A percentile compares a stretch with the other conserved stretches of the same genome.
Evolutionary conservation across 805 yeast species (phyloP).

Genomic region (Starmerella asiatica): DNA sequence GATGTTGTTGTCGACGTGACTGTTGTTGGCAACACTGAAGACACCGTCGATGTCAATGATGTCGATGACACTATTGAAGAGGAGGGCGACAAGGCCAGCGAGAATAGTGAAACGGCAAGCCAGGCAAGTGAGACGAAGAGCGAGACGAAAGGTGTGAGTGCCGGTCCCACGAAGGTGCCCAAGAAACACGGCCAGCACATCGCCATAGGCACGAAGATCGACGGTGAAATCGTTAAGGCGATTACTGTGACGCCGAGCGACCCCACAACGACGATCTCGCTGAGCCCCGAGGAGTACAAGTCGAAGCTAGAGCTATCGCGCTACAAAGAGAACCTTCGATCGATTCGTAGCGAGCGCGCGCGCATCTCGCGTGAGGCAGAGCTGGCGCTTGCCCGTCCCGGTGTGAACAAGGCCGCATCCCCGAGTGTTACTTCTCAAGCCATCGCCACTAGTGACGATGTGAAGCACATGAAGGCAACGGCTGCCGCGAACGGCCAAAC

Average conservation of each 20-base stretch:
- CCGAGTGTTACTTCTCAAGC: background rate
- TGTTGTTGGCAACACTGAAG: background rate
- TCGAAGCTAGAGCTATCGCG: slow-evolving; percentile 9
- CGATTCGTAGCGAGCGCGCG: slow-evolving; percentile 15
- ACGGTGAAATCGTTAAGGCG: slow-evolving; percentile 3
- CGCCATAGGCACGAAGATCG: background rate
- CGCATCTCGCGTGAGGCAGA: slow-evolving; percentile 4
- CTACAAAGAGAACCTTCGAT: slow-evolving; percentile 13
- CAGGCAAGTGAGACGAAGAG: background rate
- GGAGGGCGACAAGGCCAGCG: background rate
- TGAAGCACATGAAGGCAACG: background rate
- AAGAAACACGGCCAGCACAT: background rate
- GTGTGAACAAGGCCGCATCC: background rate
- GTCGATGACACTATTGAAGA: background rate
- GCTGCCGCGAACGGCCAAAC: too few relatives aligned
- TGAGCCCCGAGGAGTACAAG: slow-evolving; percentile 16
- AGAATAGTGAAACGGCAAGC: background rate
- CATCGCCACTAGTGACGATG: background rate
- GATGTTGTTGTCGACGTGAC: background rate
- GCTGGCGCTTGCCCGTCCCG: background rate
- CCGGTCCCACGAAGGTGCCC: background rate
- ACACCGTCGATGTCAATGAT: background rate
- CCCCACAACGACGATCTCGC: slow-evolving; percentile 13
- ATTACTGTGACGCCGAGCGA: slow-evolving; percentile 15
- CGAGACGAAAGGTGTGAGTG: background rate